A percentile compares a stretch with the other conserved stretches of the same genome.
Evolutionary conservation across 2,329 filamentous ascomycete species (phyloP).

Genomic region (Tolypocladium inflatum): DNA sequence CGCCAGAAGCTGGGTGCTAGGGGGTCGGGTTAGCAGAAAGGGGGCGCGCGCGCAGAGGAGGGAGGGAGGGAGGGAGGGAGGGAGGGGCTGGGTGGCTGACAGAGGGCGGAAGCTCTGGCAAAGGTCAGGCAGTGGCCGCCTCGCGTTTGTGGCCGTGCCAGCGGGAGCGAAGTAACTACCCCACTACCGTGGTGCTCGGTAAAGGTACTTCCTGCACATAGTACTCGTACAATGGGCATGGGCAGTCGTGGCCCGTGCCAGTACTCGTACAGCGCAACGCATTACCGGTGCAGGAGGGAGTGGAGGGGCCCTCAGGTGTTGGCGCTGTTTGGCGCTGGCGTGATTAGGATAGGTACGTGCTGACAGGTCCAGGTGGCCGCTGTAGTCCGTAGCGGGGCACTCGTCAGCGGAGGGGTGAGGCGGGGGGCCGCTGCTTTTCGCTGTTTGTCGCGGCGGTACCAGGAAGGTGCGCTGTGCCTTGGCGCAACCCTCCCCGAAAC

Average conservation of each 20-base stretch:
- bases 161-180: neutral
- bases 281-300: neutral
- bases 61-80: conserved; percentile 8
- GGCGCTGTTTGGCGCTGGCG: neutral
- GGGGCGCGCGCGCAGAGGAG: conserved; percentile 11
- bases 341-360: neutral
- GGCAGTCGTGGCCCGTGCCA: neutral
- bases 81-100: conserved; percentile 18
- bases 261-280: neutral
- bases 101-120: conserved; percentile 12
- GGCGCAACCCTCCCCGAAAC: neutral
- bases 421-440: neutral
- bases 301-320: neutral
- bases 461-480: neutral
- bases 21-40: conserved; percentile 8
- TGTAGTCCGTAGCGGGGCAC: conserved; percentile 1
- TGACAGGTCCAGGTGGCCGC: no score
- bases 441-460: neutral
- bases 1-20: conserved; percentile 5
- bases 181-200: neutral
- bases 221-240: neutral
- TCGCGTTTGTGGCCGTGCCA: neutral
- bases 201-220: neutral
- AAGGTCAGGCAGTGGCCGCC: neutral
- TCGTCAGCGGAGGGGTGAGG: conserved; percentile 1